A percentile compares a stretch with the other conserved stretches of the same genome.
Evolutionary conservation across 2,329 filamentous ascomycete genomes (phyloP).

Genomic region (Calonectria leucothoes): DNA sequence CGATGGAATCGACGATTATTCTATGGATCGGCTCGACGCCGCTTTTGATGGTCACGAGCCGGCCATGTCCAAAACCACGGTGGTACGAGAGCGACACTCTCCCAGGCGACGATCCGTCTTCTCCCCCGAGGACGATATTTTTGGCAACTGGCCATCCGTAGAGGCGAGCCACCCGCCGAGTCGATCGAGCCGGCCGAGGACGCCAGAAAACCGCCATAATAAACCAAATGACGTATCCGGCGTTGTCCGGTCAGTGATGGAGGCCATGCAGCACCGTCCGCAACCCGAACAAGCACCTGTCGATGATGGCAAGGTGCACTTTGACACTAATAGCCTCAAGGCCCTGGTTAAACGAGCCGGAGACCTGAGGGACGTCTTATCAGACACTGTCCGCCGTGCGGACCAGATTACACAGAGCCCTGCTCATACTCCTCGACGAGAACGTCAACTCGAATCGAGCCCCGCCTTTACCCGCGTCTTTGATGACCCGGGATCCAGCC

Average conservation of each 20-base stretch:
- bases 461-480: conserved; percentile 77
- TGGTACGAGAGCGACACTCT: conserved; percentile 65
- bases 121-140: conserved; percentile 74
- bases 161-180: conserved; percentile 52
- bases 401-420: conserved; percentile 70
- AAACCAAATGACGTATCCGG: conserved; percentile 55
- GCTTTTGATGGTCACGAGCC: conserved; percentile 56
- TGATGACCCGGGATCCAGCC: conserved; percentile 69
- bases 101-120: conserved; percentile 71
- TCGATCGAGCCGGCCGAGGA: conserved; percentile 55
- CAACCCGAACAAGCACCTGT: conserved; percentile 50
- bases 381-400: conserved; percentile 68
- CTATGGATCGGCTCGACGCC: conserved; percentile 56
- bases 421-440: conserved; percentile 59
- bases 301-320: conserved; percentile 64
- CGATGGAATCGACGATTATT: conserved; percentile 60
- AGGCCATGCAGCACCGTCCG: conserved; percentile 70
- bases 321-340: conserved; percentile 76
- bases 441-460: conserved; percentile 64
- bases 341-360: conserved; percentile 73
- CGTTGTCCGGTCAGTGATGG: conserved; percentile 71
- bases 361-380: conserved; percentile 68
- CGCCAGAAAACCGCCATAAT: conserved; percentile 50
- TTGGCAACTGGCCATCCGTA: conserved; percentile 62
- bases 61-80: conserved; percentile 60